Evolutionary conservation across 148 eudicot genomes (phyloP).

Genomic region (Fagopyrum homotropicum): DNA sequence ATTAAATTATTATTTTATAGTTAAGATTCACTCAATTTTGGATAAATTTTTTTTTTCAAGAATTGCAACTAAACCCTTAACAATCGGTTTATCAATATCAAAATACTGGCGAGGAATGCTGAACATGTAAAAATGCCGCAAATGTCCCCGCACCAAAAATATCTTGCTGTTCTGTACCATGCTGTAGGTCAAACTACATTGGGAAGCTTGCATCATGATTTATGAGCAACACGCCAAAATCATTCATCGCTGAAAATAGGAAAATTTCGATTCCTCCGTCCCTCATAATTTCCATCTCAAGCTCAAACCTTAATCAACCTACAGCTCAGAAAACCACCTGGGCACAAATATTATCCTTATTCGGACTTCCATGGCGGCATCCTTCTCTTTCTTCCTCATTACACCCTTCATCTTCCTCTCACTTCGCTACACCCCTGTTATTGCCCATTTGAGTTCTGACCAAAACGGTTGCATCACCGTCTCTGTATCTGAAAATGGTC

Average conservation of each 20-base stretch:
- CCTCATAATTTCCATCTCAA: background rate
- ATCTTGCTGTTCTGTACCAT: background rate
- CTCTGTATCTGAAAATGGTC: constrained; percentile 72
- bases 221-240: constrained; percentile 7
- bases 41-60: too few species aligned
- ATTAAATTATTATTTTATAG: too few species aligned
- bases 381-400: constrained; percentile 6
- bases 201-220: background rate
- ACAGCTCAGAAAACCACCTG: background rate
- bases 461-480: constrained; percentile 53
- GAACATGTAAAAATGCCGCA: too few species aligned
- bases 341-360: background rate
- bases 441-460: constrained; percentile 29
- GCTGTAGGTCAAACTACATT: background rate
- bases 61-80: too few species aligned
- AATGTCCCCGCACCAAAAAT: too few species aligned
- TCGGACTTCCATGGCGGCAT: constrained; percentile 18
- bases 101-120: too few species aligned
- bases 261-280: background rate
- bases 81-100: too few species aligned
- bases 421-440: constrained; percentile 12
- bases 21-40: too few species aligned
- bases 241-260: background rate
- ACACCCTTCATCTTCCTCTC: constrained; percentile 23
- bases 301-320: background rate